Evolutionary conservation across 768 basidiomycete genomes (phyloP), one percentile per base, ranked within the genome.

Genomic region (Xanthoconium stramineum): DNA sequence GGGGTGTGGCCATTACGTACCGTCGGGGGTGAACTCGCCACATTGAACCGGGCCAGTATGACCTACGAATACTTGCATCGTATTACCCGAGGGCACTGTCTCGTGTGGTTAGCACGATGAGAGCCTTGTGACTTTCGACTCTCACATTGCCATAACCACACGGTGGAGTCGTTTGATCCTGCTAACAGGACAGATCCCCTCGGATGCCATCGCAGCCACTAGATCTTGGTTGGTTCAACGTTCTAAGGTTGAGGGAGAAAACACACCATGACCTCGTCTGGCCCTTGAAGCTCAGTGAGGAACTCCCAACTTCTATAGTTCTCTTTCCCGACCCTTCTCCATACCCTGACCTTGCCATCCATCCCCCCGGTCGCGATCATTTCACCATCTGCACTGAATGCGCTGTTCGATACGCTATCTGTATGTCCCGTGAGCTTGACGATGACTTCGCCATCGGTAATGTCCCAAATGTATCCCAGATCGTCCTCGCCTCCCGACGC

Each of bases 201-300:
- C 0, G 97, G 97, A 77, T 99, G 97, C 96, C 96, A 99, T 75
- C 84, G 79, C 48, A 98, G 67, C 81, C 92, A 98, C 95, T 98
- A 36, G 6, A 1, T 20, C 12, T 51, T 63, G 46, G 55, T 60
- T 48, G n/a, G 40, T 43, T 11, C 42, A 33, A 45, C 39, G 33
- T 56, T 30, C 6, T 47, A 17, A 47, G 33, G 37, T 17, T 15
- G n/a, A 30, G 38, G n/a, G 17, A 55, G 54, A 60, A 44, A 17
- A 75, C 85, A 59, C 66, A 96, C 96, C 80, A 88, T 89, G 60
- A 98, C 88, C 77, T 99, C 97, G 73, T 97, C 94, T 9, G 93
- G 91, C 3, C 96, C 96, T 62, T 94, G 88, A 36, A 99, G 75
- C 67, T 90, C 90, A 6, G 91, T 94, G 71, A 97, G 75, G 70